Evolutionary conservation across 768 basidiomycete genomes (phyloP).

Genomic region (Kwoniella dejecticola): DNA sequence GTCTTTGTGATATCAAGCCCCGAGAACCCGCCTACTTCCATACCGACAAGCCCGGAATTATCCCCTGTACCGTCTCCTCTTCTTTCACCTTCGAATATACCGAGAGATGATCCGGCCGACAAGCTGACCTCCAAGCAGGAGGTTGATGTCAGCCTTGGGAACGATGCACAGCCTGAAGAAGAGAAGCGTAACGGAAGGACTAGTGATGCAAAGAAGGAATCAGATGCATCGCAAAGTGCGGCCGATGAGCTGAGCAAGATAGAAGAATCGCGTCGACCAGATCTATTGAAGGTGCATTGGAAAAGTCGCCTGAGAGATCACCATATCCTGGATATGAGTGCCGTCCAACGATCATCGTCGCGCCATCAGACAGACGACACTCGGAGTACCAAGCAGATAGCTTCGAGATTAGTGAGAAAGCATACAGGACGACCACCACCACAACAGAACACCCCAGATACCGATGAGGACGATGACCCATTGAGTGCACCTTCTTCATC

Average conservation of each 20-base stretch:
- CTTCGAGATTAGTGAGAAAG: conserved; percentile 18
- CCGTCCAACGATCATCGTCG: background rate
- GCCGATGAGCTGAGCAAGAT: conserved; percentile 1
- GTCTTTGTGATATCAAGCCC: background rate
- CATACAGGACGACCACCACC: conserved; percentile 21
- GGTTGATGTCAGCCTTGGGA: background rate
- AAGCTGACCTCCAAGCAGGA: conserved; percentile 20
- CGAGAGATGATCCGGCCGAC: conserved; percentile 16
- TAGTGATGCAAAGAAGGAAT: background rate
- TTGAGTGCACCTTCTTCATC: conserved; percentile 9
- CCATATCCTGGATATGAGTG: conserved; percentile 21
- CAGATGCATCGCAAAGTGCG: background rate
- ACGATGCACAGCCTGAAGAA: background rate
- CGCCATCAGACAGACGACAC: background rate
- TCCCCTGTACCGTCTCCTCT: background rate
- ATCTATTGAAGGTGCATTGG: conserved; percentile 23
- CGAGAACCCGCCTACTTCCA: background rate
- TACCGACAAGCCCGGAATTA: conserved; percentile 4
- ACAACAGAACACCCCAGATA: background rate
- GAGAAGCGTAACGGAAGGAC: background rate
- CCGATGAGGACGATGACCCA: conserved; percentile 1
- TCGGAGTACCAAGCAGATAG: conserved; percentile 1
- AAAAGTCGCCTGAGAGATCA: conserved; percentile 15
- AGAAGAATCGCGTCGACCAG: conserved; percentile 7
- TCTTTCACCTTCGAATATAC: background rate